Conservation (phyloP, 2,329 filamentous ascomycete genomes). For the Stachybotrys chartarum region DNA sequence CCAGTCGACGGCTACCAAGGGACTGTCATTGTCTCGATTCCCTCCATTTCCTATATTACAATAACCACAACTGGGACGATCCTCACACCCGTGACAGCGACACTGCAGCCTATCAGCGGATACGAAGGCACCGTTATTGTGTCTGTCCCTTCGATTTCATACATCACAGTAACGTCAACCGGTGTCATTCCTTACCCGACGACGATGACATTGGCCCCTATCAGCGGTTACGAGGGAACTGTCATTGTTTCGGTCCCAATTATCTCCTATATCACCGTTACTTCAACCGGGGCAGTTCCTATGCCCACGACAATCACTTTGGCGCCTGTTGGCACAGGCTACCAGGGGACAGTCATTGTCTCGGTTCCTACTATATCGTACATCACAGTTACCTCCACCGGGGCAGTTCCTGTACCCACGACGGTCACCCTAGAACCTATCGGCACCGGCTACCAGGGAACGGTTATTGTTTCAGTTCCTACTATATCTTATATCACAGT, state of each 20-base stretch:
- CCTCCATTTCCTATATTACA: background rate
- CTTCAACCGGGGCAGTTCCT: background rate
- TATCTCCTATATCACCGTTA: background rate
- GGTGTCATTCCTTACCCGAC: background rate
- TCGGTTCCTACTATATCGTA: background rate
- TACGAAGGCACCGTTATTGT: background rate
- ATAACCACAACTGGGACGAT: background rate
- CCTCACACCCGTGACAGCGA: background rate
- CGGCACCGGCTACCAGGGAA: slow-evolving; percentile 1
- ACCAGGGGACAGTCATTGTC: background rate
- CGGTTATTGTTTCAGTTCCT: slow-evolving; percentile 9
- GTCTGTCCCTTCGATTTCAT: background rate
- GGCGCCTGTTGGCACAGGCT: background rate
- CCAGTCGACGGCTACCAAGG: background rate
- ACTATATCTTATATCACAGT: slow-evolving; percentile 5
- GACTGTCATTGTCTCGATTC: background rate
- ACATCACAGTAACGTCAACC: background rate
- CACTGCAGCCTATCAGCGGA: background rate
- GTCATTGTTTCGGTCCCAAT: background rate
- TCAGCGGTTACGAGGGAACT: background rate
- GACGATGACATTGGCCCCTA: background rate
- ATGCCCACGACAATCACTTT: background rate
- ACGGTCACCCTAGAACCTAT: background rate
- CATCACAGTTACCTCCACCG: background rate
- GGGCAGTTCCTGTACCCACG: background rate